These are phyloP conservation scores for Xylariaceae sp. DNA, from an alignment of 2,329 filamentous ascomycete genomes.

Conservation along the genomic window DNA sequence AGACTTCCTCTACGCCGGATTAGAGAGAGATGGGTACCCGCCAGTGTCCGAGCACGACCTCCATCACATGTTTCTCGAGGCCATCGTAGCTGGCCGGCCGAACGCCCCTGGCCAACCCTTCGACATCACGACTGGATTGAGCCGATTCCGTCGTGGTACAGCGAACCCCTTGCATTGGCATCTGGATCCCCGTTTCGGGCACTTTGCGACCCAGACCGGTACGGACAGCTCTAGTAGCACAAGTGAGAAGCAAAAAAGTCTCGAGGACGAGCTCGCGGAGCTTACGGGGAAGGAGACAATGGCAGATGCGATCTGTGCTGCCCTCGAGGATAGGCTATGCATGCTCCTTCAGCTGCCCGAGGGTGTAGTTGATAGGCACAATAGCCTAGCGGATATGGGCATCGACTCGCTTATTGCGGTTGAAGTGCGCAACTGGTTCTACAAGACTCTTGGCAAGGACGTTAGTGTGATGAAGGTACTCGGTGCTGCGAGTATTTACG, in stretches of 20 bases:
- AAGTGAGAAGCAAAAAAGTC: constrained; percentile 21
- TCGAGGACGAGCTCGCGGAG: constrained; percentile 40
- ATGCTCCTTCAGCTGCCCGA: constrained; percentile 41
- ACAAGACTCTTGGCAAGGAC: constrained; percentile 40
- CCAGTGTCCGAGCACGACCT: constrained; percentile 57
- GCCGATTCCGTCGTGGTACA: constrained; percentile 43
- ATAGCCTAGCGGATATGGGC: constrained; percentile 46
- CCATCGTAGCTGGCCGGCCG: constrained; percentile 50
- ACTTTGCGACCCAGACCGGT: constrained; percentile 40
- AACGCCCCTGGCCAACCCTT: constrained; percentile 25
- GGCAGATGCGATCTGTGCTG: constrained; percentile 34
- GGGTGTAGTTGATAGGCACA: constrained; percentile 39
- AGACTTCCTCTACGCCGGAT: constrained; percentile 46
- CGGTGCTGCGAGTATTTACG: constrained; percentile 32
- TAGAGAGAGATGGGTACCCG: constrained; percentile 52
- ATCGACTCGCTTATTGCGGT: constrained; percentile 50
- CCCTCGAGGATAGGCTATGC: constrained; percentile 40
- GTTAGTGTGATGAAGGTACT: constrained; percentile 44
- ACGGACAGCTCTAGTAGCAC: constrained; percentile 13
- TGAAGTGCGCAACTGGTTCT: constrained; percentile 48
- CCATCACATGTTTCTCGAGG: constrained; percentile 59
- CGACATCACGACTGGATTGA: constrained; percentile 49
- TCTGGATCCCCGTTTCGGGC: constrained; percentile 50
- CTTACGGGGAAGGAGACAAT: constrained; percentile 33
- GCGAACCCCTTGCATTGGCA: constrained; percentile 49